These are phyloP conservation scores for Epithemia pelagica DNA, from an alignment of 108 stramenopile species.

Conservation along the genomic window DNA sequence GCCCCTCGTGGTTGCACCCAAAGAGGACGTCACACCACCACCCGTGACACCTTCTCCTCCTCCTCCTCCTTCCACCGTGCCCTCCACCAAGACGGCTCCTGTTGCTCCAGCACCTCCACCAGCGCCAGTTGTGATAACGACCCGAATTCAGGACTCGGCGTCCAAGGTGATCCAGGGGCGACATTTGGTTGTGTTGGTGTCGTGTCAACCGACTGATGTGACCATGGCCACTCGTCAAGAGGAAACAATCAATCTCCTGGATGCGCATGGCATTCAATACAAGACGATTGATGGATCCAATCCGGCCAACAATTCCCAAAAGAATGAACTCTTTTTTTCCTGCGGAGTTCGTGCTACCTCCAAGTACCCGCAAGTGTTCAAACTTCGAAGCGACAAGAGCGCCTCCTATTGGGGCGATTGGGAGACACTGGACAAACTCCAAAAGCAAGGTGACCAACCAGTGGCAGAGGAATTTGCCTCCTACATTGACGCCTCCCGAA, in stretches of 20 bases:
- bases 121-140: too few relatives aligned
- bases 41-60: too few relatives aligned
- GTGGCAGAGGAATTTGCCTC: not conserved
- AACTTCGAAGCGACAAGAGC: not conserved
- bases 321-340: slow-evolving; percentile 26
- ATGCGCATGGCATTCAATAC: slow-evolving; percentile 25
- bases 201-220: not conserved
- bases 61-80: too few relatives aligned
- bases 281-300: slow-evolving; percentile 48
- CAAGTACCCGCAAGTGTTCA: slow-evolving; percentile 44
- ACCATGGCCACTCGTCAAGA: not conserved
- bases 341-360: slow-evolving; percentile 19
- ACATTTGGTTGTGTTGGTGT: not conserved
- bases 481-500: not conserved
- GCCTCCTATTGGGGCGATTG: slow-evolving; percentile 1
- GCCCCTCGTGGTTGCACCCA: too few relatives aligned
- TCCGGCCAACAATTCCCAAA: slow-evolving; percentile 14
- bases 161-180: not conserved
- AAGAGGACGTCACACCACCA: too few relatives aligned
- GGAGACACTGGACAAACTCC: not conserved
- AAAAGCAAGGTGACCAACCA: not conserved
- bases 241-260: slow-evolving; percentile 9
- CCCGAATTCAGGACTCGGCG: not conserved
- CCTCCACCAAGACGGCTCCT: too few relatives aligned
- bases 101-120: too few relatives aligned